Base-by-base conservation (phyloP, 1,284 basidiomycete genomes). In the Pseudozyma sp. region DNA sequence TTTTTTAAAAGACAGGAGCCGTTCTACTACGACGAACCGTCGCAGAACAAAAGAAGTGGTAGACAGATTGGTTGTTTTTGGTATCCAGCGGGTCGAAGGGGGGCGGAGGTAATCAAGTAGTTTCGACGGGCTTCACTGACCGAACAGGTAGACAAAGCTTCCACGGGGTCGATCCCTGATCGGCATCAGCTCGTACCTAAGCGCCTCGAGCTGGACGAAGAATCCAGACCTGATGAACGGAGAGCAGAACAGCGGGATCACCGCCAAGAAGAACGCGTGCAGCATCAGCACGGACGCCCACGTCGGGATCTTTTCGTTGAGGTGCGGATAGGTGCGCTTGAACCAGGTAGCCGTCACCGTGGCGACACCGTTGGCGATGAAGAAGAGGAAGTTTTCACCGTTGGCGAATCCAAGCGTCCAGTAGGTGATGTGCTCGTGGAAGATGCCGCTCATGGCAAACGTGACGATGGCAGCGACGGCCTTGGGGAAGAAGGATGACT, bases 391-490 rank as follows among this genome's bases (percentile, higher is more conserved):
- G 68, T 84, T 81, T 47, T 79, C 72, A n/a, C 78, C 79, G 42
- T 68, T 75, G 44, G 81, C 82, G 43, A 77, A 78, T 19, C 69
- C 75, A 17, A 79, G 71, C 19, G 78, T 79, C 34, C 57, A 79
- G 54, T 73, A 77, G 35, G 79, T 81, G 47, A 84, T 81, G 72
- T 80, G 80, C 54, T 84, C 82, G 68, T 84, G 82, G 62, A 79
- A 78, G 52, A 78, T 58, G 43, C 79, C 81, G 42, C 73, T 77
- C 68, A 81, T 80, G 45, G 78, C 72, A 55, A 84, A 84, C 3
- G 82, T 83, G 50, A 66, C 13, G 40, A 81, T 79, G 30, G 80
- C 80, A 3, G 77, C 77, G 0, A 61, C 59, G 7, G 82, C 78
- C 57, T 81, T 83, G 45, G 75, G 70, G 13, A 73, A 39, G 71